Evolutionary conservation across 352 stramenopile species (phyloP), one percentile per base, ranked within the genome.

Genomic region (Phytophthora idaei): DNA sequence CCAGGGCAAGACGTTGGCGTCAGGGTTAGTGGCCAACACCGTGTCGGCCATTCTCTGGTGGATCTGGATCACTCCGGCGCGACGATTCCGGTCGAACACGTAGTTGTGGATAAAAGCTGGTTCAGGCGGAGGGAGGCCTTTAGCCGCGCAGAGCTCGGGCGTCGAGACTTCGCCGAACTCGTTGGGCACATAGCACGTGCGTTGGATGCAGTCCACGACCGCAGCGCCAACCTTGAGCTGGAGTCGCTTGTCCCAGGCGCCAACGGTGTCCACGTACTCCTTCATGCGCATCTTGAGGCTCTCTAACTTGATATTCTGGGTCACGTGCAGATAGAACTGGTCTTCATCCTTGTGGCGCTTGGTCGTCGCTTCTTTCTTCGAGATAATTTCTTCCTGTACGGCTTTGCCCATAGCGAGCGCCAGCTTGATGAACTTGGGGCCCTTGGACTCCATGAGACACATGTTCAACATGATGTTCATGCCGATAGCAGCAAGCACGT

Each of bases 161-260:
- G 70, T 78, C 5, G 63, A 73, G 37, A 76, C 64, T 3, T 73
- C 69, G 12, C 59, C 71, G 6, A 34, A 69, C 6, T 63, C 51
- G 17, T 79, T 75, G 0, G 83, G 81, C n/a, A 90, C 74, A 47
- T 87, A 90, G 61, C 86, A 94, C 42, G 87, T 92, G 32, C 85
- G 84, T 56, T 94, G 83, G 56, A 96, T 85, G 49, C 81, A 85
- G 34, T 94, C 85, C 4, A 96, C 77, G 12, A 96, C 51, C 1
- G 83, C 84, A 0, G 86, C 85, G n/a, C 89, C 89, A 17, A 98
- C 78, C 69, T 98, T 98, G 32, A 97, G 79, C 66, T 97, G 92
- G 9, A 96, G 69, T 10, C 86, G 77, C 58, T 92, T 93, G 58
- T 93, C 80, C 95, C 94, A 98, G 11, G 78, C 77, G 14, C 87